Base-by-base conservation (phyloP, 352 stramenopile species). In the Pythium apleroticum region DNA sequence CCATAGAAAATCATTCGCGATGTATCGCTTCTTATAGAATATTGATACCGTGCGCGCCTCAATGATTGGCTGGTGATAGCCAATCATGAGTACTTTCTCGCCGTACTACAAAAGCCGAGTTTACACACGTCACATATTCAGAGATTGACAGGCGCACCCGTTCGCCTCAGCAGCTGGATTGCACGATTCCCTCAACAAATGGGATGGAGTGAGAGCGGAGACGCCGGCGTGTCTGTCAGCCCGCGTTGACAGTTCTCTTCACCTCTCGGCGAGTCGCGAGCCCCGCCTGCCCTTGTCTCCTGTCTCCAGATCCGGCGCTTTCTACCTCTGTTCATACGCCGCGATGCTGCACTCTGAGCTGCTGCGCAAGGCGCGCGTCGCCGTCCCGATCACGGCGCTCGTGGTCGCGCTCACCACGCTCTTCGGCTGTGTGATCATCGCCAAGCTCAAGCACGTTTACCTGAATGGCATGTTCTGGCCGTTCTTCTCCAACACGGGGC, bases 401-500 rank as follows among this genome's bases (percentile, higher is more conserved):
- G 65, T 76, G 28, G 72, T 71, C 57, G 58, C 78, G 46, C 60
- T 88, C 52, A 58, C 73, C 37, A 84, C 79, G 30, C 67, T 88
- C 37, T 66, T 88, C 19, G 77, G 45, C 28, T 88, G 79, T 33
- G 71, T 86, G 49, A 74, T 81, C 65, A 88, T 85, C 67, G 72
- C 81, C 66, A 85, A 86, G 57, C 65, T 56, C 54, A 76, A 80
- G 39, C 20, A 78, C 69, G 82, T 78, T 63, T 88, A 79, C 65
- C 68, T 82, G 45, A 77, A 75, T 28, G 75, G 76, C 48, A 74
- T 88, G 43, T 63, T 69, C 15, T 88, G 79, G 79, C 79, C 79
- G 11, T 88, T 82, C 68, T 74, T 88, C 43, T 88, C 79, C 27
- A 76, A 86, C 58, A 88, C 84, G 69, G 79, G 79, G 24, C 75